These are phyloP conservation scores for Xerophyta viscosa DNA, from an alignment of 106 monocot species.

Conservation along the genomic window DNA sequence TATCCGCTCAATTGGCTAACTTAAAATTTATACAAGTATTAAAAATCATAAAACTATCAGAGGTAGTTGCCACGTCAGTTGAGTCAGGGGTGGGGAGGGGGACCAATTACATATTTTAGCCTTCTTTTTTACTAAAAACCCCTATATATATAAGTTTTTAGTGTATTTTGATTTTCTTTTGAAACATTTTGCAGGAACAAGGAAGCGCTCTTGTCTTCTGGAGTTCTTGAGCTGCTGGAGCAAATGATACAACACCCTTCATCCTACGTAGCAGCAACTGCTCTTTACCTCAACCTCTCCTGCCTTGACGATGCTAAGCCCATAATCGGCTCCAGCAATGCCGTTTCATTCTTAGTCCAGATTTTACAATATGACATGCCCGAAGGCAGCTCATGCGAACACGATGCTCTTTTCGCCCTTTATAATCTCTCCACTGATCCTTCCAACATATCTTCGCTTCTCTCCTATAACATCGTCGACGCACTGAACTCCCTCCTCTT, in stretches of 20 bases:
- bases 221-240: constrained; percentile 60
- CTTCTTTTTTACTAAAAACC: too few species aligned
- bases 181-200: constrained; percentile 93
- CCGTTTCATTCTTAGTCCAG: constrained; percentile 39
- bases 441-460: constrained; percentile 38
- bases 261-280: constrained; percentile 49
- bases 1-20: too few species aligned
- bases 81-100: too few species aligned
- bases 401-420: constrained; percentile 65
- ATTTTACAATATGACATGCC: constrained; percentile 21
- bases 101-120: too few species aligned
- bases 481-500: constrained; percentile 35
- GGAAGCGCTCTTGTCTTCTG: constrained; percentile 38
- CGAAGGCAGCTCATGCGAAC: constrained; percentile 32
- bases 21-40: too few species aligned
- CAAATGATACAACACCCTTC: constrained; percentile 50
- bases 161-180: too few species aligned
- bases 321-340: constrained; percentile 46
- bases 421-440: constrained; percentile 70
- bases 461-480: constrained; percentile 28
- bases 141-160: too few species aligned
- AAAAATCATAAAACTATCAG: too few species aligned
- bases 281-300: constrained; percentile 83
- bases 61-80: too few species aligned
- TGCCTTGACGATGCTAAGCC: constrained; percentile 60